Evolutionary conservation across 2,329 filamentous ascomycete genomes (phyloP).

Genomic region (Chalaropsis ovoidea): DNA sequence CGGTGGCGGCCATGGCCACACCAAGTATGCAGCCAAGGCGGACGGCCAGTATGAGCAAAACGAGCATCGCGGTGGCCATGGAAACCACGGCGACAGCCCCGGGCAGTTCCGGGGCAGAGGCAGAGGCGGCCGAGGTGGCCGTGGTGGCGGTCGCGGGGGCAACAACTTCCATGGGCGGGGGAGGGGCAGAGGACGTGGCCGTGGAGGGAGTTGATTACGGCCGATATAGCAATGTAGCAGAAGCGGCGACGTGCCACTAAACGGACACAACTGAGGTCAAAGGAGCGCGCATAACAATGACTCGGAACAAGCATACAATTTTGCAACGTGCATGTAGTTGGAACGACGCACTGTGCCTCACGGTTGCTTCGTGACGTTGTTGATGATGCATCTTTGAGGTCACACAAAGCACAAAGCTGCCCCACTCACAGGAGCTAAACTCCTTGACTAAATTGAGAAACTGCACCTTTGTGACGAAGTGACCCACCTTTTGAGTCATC

Average conservation of each 20-base stretch:
- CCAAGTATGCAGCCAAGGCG: conserved; percentile 31
- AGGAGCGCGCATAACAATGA: not conserved
- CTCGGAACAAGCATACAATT: too few relatives aligned
- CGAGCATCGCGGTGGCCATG: conserved; percentile 30
- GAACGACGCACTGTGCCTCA: not conserved
- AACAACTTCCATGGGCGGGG: conserved; percentile 35
- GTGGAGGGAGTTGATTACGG: conserved; percentile 38
- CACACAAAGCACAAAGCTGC: not conserved
- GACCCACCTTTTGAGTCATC: conserved; percentile 22
- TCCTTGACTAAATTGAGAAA: not conserved
- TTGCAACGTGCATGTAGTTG: too few relatives aligned
- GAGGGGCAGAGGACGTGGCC: conserved; percentile 33
- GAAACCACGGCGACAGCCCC: conserved; percentile 35
- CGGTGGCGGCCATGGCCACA: conserved; percentile 35
- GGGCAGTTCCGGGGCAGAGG: conserved; percentile 37
- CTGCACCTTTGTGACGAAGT: conserved; percentile 5
- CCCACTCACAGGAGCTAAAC: not conserved
- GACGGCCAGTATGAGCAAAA: conserved; percentile 28
- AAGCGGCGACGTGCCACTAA: not conserved
- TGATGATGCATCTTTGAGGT: not conserved
- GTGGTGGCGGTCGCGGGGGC: conserved; percentile 4
- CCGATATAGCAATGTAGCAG: too few relatives aligned
- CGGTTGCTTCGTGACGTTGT: not conserved
- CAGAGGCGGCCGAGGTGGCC: conserved; percentile 35
- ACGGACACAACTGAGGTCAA: not conserved